Conservation (phyloP, 805 yeast species). For the Lachancea quebecensis region DNA sequence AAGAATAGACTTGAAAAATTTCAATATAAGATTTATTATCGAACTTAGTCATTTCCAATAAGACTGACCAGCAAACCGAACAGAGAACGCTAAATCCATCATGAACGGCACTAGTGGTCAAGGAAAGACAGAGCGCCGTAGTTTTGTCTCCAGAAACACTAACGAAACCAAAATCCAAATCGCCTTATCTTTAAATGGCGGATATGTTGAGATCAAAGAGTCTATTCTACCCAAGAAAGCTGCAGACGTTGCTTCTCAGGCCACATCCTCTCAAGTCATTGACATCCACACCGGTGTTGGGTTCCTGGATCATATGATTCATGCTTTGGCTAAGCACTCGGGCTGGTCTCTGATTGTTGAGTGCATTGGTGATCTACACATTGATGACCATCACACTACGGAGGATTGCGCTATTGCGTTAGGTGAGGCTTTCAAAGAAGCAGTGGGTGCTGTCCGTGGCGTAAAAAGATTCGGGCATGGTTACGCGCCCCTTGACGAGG, state of each 20-base stretch:
- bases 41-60: not conserved
- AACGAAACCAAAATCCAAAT: slow-evolving; percentile 93
- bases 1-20: not conserved
- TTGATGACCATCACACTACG: slow-evolving; percentile 95
- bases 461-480: slow-evolving; percentile 89
- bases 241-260: slow-evolving; percentile 57
- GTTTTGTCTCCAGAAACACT: slow-evolving; percentile 51
- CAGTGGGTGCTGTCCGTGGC: slow-evolving; percentile 83
- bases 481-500: slow-evolving; percentile 95
- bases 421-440: slow-evolving; percentile 83
- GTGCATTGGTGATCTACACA: slow-evolving; percentile 90
- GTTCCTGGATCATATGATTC: slow-evolving; percentile 94
- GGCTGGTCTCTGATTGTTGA: slow-evolving; percentile 92
- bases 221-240: slow-evolving; percentile 42
- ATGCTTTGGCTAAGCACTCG: slow-evolving; percentile 92
- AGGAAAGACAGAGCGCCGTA: slow-evolving; percentile 24
- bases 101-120: not conserved
- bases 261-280: slow-evolving; percentile 64
- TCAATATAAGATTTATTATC: not conserved
- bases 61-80: not conserved
- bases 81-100: not conserved
- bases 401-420: slow-evolving; percentile 93
- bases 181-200: slow-evolving; percentile 80
- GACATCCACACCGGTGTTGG: slow-evolving; percentile 88
- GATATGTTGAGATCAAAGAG: slow-evolving; percentile 55